Evolutionary conservation across 2,329 filamentous ascomycete species (phyloP).

Genomic region (Neospermospora avenae): DNA sequence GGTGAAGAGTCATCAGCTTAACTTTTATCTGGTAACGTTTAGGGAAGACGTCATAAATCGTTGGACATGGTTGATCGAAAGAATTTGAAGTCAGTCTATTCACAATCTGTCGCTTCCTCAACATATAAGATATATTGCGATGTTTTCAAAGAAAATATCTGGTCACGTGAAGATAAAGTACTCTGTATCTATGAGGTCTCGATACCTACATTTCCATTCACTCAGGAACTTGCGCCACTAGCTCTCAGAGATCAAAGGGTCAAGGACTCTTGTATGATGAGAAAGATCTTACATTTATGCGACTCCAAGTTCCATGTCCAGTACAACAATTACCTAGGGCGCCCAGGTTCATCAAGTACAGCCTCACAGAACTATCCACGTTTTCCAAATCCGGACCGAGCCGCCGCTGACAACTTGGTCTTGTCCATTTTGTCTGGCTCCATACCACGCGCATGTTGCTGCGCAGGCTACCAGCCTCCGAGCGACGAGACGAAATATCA

Average conservation of each 20-base stretch:
- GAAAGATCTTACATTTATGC: not conserved
- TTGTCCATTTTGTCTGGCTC: conserved; percentile 1
- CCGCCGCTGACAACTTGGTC: conserved; percentile 15
- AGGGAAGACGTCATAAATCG: not conserved
- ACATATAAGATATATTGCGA: not conserved
- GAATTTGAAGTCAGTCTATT: not conserved
- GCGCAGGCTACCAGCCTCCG: conserved; percentile 41
- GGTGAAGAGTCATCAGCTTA: conserved; percentile 18
- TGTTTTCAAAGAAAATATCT: not conserved
- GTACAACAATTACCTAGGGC: not conserved
- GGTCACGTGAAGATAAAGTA: conserved; percentile 17
- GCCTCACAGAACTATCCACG: not conserved
- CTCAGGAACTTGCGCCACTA: conserved; percentile 15
- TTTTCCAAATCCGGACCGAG: conserved; percentile 10
- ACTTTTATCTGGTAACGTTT: not conserved
- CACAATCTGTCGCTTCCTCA: not conserved
- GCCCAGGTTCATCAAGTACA: conserved; percentile 8
- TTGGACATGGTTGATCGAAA: not conserved
- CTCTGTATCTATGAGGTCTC: conserved; percentile 1
- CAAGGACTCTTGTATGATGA: not conserved
- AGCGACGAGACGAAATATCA: conserved; percentile 13
- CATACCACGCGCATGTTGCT: conserved; percentile 38
- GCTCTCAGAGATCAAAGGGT: conserved; percentile 4
- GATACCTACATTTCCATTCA: conserved; percentile 4
- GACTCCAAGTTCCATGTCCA: conserved; percentile 23